These are phyloP conservation scores for Kwoniella shivajii DNA, from an alignment of 1,284 basidiomycete genomes.

Conservation along the genomic window DNA sequence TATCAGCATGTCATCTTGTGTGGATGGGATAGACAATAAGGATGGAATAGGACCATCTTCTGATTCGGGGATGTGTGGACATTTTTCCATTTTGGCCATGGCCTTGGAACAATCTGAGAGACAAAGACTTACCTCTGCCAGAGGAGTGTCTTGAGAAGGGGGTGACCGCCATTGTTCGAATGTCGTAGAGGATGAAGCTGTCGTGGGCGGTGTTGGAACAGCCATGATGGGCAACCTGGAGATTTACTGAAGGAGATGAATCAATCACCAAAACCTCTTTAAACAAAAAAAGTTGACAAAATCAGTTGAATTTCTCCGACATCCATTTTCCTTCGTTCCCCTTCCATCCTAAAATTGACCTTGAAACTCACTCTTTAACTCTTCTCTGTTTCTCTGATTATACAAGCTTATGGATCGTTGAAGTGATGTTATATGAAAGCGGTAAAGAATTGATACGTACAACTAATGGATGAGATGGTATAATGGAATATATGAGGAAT, in stretches of 20 bases:
- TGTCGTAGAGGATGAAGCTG: slow-evolving; percentile 4
- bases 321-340: no score
- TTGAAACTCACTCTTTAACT: no score
- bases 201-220: slow-evolving; percentile 1
- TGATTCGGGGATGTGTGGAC: slow-evolving; percentile 5
- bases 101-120: neutral
- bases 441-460: no score
- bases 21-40: no score
- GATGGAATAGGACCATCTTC: neutral
- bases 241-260: neutral
- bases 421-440: no score
- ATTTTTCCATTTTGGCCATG: neutral
- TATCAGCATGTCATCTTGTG: neutral
- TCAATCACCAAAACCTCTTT: neutral
- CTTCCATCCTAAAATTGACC: no score
- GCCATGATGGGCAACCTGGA: neutral
- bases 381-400: no score
- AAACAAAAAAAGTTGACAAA: no score
- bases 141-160: slow-evolving; percentile 30
- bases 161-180: slow-evolving; percentile 33
- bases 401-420: no score
- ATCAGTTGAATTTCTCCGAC: no score
- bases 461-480: no score
- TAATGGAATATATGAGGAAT: no score
- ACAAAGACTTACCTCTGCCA: slow-evolving; percentile 29